Evolutionary conservation across 2,329 filamentous ascomycete species (phyloP).

Genomic region (Aspergillus fructus): DNA sequence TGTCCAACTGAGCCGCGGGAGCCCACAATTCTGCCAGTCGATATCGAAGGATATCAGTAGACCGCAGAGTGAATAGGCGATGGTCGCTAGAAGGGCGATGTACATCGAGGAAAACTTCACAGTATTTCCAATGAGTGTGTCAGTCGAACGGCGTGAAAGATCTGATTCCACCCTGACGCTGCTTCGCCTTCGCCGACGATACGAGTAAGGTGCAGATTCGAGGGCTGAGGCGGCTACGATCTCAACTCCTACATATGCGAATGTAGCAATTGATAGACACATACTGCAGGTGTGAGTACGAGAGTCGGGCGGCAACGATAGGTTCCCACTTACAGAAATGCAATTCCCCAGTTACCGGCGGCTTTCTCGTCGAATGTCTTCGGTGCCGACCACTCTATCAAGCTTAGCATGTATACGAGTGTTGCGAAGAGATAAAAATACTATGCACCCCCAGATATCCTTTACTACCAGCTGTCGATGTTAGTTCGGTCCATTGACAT

Average conservation of each 20-base stretch:
- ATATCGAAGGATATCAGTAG: neutral
- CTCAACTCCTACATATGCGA: neutral
- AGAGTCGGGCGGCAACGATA: neutral
- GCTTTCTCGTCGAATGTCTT: neutral
- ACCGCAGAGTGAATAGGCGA: neutral
- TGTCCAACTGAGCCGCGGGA: slow-evolving; percentile 1
- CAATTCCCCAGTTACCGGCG: neutral
- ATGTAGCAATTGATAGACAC: neutral
- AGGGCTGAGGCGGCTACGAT: neutral
- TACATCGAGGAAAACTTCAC: neutral
- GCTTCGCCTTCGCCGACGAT: neutral
- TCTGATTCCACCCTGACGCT: neutral
- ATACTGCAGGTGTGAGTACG: neutral
- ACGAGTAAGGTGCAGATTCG: neutral
- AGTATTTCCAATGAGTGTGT: neutral
- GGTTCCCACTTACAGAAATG: neutral
- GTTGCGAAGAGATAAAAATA: neutral
- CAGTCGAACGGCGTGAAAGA: neutral
- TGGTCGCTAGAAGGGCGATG: neutral
- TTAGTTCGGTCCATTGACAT: too few relatives aligned
- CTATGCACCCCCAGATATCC: neutral
- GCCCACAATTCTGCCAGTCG: neutral
- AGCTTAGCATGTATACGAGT: neutral
- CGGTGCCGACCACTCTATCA: neutral
- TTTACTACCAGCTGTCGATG: neutral